Evolutionary conservation across 2,329 filamentous ascomycete species (phyloP).

Genomic region (Talaromyces rugulosus): DNA sequence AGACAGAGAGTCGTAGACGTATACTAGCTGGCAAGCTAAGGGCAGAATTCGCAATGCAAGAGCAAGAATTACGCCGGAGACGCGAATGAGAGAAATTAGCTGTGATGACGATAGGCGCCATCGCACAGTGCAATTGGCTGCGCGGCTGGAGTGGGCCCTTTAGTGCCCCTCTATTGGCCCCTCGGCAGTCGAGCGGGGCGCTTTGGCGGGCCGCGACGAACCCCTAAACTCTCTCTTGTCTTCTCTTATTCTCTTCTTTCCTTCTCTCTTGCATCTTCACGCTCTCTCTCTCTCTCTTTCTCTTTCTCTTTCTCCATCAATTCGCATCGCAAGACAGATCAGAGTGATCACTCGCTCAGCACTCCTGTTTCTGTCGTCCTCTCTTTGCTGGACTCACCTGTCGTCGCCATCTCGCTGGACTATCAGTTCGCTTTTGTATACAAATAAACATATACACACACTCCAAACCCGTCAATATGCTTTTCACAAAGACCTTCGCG

Average conservation of each 20-base stretch:
- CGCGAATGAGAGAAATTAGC: not conserved
- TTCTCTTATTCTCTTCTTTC: not conserved
- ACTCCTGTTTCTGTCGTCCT: slow-evolving; percentile 5
- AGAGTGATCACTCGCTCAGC: slow-evolving; percentile 8
- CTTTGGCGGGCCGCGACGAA: not conserved
- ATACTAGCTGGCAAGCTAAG: no score
- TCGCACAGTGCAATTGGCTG: not conserved
- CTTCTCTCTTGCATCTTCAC: not conserved
- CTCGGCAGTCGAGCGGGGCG: not conserved
- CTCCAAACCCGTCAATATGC: slow-evolving; percentile 21
- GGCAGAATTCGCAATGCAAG: no score
- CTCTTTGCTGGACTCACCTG: not conserved
- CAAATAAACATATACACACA: not conserved
- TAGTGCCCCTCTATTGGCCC: not conserved
- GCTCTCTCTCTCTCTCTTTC: not conserved
- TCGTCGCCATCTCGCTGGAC: not conserved
- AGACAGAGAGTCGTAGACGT: no score
- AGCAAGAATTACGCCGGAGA: not conserved
- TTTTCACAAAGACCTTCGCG: slow-evolving; percentile 30
- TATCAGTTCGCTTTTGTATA: not conserved
- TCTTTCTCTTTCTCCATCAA: not conserved
- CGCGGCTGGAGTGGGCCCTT: not conserved
- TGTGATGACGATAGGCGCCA: not conserved
- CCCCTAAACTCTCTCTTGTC: not conserved
- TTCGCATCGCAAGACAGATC: not conserved